phyloP scores from a whole-genome alignment of 2,329 filamentous ascomycete species.

The Elsinoe fawcettii region DNA sequence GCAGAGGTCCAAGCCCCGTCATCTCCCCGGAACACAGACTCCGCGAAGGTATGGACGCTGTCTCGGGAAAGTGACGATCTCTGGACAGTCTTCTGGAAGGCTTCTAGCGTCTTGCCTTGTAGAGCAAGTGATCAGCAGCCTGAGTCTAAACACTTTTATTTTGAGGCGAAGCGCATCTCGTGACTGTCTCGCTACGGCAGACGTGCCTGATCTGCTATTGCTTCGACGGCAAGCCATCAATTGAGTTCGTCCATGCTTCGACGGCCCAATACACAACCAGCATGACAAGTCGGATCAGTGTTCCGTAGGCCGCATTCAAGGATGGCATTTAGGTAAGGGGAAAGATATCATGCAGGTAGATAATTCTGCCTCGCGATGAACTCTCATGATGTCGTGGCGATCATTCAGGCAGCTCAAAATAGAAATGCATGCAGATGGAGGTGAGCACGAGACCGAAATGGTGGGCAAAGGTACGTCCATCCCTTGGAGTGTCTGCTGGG shows the following conservation, averaged over 20 bases:
- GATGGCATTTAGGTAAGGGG: not conserved
- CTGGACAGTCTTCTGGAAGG: constrained; percentile 6
- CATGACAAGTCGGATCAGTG: not conserved
- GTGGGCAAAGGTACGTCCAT: no score
- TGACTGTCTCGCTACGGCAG: not conserved
- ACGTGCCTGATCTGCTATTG: not conserved
- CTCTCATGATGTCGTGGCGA: not conserved
- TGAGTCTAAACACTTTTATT: not conserved
- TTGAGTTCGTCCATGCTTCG: no score
- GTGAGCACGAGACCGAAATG: not conserved
- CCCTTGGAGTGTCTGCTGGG: no score
- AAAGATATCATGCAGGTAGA: not conserved
- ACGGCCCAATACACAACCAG: not conserved
- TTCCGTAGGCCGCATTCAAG: not conserved
- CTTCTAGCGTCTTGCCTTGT: constrained; percentile 13
- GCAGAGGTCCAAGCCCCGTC: not conserved
- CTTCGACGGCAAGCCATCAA: not conserved
- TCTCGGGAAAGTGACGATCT: constrained; percentile 7
- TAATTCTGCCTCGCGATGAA: not conserved
- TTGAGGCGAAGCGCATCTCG: constrained; percentile 6
- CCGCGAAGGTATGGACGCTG: constrained; percentile 7
- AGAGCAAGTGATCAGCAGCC: not conserved
- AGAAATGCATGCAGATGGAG: not conserved
- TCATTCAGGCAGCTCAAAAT: not conserved
- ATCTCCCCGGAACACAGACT: not conserved